Percentiles rank a stretch among this genome's conserved stretches.
Conservation (phyloP, 2,329 filamentous ascomycete species). For the Calonectria ilicicola region DNA sequence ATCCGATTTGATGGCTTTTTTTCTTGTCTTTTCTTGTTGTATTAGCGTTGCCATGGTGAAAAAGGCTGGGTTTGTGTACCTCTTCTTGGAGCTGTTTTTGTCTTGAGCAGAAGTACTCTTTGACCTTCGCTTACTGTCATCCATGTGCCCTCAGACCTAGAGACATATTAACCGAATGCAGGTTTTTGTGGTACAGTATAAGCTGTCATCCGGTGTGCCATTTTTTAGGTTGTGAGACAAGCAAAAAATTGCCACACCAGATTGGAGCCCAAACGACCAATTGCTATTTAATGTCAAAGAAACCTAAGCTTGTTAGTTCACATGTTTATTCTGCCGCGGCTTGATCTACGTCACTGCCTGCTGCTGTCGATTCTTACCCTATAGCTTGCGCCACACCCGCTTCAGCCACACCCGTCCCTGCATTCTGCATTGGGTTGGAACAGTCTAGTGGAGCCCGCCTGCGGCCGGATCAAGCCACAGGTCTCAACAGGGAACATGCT, state of each 20-base stretch:
- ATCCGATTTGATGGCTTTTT: too few relatives aligned
- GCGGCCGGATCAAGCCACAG: constrained; percentile 8
- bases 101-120: too few relatives aligned
- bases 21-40: too few relatives aligned
- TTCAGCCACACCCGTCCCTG: background rate
- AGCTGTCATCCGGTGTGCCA: background rate
- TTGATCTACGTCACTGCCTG: background rate
- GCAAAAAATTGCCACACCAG: background rate
- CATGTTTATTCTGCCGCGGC: background rate
- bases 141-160: too few relatives aligned
- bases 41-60: too few relatives aligned
- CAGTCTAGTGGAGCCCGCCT: background rate
- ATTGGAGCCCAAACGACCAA: background rate
- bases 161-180: too few relatives aligned
- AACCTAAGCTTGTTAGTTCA: background rate
- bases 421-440: background rate
- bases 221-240: background rate
- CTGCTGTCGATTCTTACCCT: background rate
- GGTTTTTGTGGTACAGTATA: background rate
- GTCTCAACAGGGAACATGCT: constrained; percentile 25
- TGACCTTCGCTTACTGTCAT: too few relatives aligned
- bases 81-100: too few relatives aligned
- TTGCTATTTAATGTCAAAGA: background rate
- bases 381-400: background rate
- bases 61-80: too few relatives aligned